Conservation (phyloP, 257 asterid species). For the Asclepias syriaca region DNA sequence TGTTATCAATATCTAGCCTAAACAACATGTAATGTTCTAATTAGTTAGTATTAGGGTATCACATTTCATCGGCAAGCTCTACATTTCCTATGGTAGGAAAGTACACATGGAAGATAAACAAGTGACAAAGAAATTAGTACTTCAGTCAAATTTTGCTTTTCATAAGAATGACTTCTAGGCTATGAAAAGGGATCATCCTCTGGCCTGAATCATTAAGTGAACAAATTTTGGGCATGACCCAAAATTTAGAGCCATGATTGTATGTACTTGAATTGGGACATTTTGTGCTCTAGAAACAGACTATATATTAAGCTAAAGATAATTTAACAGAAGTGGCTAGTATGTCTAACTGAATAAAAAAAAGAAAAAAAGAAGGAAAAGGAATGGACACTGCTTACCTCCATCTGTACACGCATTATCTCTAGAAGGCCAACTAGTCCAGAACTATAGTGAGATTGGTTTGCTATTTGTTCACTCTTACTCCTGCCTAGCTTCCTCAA, state of each 20-base stretch:
- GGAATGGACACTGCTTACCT: conserved; percentile 41
- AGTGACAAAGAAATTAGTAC: no score
- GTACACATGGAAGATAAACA: no score
- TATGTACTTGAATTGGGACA: neutral
- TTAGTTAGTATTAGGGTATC: no score
- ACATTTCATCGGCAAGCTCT: no score
- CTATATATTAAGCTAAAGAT: neutral
- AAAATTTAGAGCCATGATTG: neutral
- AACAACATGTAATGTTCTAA: no score
- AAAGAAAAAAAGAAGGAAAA: neutral
- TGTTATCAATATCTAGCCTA: no score
- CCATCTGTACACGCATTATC: conserved; percentile 99
- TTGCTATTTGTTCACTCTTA: conserved; percentile 53
- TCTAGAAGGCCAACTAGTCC: conserved; percentile 91
- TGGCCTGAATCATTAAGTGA: no score
- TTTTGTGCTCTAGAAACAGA: neutral
- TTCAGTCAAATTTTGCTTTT: no score
- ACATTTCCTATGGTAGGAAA: no score
- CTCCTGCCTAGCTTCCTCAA: conserved; percentile 86
- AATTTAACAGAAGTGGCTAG: neutral
- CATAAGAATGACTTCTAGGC: no score
- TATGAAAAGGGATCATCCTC: no score
- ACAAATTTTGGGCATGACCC: neutral
- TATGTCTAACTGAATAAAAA: no score
- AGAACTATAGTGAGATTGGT: conserved; percentile 56